Percentiles rank a stretch among this genome's conserved stretches.
Evolutionary conservation across 169 alveolate species (phyloP).

Genomic region (Plasmodium adleri): DNA sequence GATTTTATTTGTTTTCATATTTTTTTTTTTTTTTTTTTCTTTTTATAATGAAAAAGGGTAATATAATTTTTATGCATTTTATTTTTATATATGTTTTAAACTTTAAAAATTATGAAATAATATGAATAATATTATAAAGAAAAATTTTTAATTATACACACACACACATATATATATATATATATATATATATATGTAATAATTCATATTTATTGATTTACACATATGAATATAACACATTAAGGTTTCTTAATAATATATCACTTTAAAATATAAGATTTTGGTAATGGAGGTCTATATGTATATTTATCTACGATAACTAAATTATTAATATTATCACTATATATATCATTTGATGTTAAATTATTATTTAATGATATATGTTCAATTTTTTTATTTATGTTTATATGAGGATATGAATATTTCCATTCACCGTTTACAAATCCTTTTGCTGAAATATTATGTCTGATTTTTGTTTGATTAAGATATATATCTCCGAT

Average conservation of each 20-base stretch:
- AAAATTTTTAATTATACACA: not conserved
- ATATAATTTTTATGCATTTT: not conserved
- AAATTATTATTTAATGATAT: constrained; percentile 5
- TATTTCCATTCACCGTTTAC: constrained; percentile 86
- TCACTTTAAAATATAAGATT: constrained; percentile 6
- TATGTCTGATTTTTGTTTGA: constrained; percentile 76
- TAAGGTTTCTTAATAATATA: not conserved
- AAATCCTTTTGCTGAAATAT: constrained; percentile 82
- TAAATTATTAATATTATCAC: constrained; percentile 1
- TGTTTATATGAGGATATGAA: constrained; percentile 76
- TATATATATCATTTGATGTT: not conserved
- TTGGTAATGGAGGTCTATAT: constrained; percentile 60
- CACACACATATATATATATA: not conserved
- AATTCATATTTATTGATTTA: not conserved
- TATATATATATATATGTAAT: not conserved
- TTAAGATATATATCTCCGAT: constrained; percentile 80
- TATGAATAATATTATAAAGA: not conserved
- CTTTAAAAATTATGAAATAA: no score
- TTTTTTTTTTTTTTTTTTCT: no score
- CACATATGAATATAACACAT: not conserved
- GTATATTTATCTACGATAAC: constrained; percentile 27
- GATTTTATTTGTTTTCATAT: no score
- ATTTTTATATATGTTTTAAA: no score
- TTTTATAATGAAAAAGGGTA: not conserved
- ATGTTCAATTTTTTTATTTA: constrained; percentile 27